Percentiles rank a stretch among this genome's conserved stretches.
Evolutionary conservation across 345 rosid species (phyloP).

Genomic region (Hevea brasiliensis): DNA sequence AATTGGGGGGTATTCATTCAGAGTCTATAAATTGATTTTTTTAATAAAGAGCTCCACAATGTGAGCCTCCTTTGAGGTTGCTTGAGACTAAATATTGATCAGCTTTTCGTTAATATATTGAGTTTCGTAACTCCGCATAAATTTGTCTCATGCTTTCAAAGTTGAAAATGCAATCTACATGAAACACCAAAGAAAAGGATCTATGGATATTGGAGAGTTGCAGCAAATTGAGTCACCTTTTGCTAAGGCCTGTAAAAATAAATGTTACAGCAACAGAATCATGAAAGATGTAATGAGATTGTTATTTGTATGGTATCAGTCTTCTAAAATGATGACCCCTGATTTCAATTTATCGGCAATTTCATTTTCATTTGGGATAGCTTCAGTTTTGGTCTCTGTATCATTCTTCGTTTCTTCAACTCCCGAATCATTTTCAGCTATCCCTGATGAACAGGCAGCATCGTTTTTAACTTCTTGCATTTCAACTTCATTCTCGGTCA

Average conservation of each 20-base stretch:
- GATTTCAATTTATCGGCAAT: slow-evolving; percentile 9
- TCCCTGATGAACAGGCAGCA: neutral
- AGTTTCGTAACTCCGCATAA: too few species aligned
- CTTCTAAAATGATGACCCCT: slow-evolving; percentile 40
- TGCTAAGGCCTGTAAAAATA: neutral
- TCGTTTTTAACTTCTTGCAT: slow-evolving; percentile 1
- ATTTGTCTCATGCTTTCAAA: too few species aligned
- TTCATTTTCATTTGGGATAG: slow-evolving; percentile 15
- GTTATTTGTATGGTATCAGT: slow-evolving; percentile 18
- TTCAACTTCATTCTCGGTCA: neutral
- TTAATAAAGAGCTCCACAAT: too few species aligned
- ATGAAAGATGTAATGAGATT: neutral
- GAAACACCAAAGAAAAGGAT: neutral
- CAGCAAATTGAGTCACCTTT: neutral
- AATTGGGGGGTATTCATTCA: too few species aligned
- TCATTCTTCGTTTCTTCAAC: slow-evolving; percentile 27
- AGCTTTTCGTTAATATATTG: too few species aligned
- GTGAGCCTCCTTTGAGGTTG: too few species aligned
- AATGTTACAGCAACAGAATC: neutral
- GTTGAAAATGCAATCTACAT: too few species aligned
- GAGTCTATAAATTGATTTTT: too few species aligned
- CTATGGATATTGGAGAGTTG: neutral
- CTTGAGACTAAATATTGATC: too few species aligned
- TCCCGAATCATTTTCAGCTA: slow-evolving; percentile 4
- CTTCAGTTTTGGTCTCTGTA: slow-evolving; percentile 8